Percentiles rank a stretch among this genome's conserved stretches.
Evolutionary conservation across 31 red algal species (phyloP).

Genomic region (Endocladia muricata): DNA sequence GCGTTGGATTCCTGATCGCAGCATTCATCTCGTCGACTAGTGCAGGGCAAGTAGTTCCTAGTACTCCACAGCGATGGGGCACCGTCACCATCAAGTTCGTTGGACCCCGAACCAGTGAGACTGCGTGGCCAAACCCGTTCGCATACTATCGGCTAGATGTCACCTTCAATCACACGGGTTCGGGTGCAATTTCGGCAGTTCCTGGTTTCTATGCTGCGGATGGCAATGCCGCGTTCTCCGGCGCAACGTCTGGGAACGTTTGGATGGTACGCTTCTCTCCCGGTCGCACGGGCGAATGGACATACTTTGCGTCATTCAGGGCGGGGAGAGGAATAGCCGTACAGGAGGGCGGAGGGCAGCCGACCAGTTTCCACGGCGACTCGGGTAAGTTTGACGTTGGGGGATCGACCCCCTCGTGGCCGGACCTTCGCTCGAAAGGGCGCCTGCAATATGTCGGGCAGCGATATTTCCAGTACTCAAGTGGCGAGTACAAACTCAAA

Average conservation of each 20-base stretch:
- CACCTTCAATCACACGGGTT: conserved; percentile 28
- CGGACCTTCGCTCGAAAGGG: conserved; percentile 39
- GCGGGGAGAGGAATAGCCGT: conserved; percentile 27
- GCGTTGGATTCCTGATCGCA: neutral
- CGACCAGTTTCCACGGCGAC: conserved; percentile 27
- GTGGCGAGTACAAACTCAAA: conserved; percentile 40
- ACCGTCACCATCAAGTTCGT: conserved; percentile 22
- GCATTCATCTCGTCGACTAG: neutral
- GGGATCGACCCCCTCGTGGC: neutral
- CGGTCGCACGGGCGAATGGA: conserved; percentile 27
- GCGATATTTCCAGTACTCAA: conserved; percentile 32
- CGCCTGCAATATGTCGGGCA: conserved; percentile 49
- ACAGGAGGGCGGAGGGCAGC: neutral
- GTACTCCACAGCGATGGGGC: conserved; percentile 40
- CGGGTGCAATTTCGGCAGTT: neutral
- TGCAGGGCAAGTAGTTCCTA: conserved; percentile 8
- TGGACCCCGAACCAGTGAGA: conserved; percentile 28
- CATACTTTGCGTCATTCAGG: conserved; percentile 31
- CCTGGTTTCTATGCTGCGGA: conserved; percentile 73
- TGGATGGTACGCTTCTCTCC: conserved; percentile 59
- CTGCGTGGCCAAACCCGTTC: conserved; percentile 38
- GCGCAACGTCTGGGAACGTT: conserved; percentile 14
- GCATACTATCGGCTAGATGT: conserved; percentile 49
- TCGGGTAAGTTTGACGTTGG: conserved; percentile 28
- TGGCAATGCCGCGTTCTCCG: conserved; percentile 42